Evolutionary conservation across 202 grass and related monocot species (phyloP), one percentile per base, ranked within the genome.

Genomic region (Bolboschoenoplectus hybrid): DNA sequence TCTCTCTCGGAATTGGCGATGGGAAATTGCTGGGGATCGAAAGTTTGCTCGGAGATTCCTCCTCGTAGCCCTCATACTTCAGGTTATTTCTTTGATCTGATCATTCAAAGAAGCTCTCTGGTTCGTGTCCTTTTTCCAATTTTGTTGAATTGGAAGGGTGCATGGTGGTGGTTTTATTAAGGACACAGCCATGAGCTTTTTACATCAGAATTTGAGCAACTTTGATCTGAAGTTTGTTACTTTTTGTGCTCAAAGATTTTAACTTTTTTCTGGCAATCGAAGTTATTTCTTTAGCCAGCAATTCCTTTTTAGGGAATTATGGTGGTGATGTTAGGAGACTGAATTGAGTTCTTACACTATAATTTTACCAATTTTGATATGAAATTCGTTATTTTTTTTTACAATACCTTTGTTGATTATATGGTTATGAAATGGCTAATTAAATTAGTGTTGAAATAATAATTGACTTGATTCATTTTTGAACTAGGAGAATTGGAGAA

Each of bases 21-120:
- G 94, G 94, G 94, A 46, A 96, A 96, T 82, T 96, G 91, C 69
- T 96, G 88, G 85, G 95, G 91, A 72, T 86, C 91, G 17, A 92
- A 82, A 88, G 88, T 97, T 67, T 86, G 89, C 90, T 91, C 91
- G 38, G 91, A 97, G 47, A 91, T 67, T 79, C 41, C 91, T n/a
- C 85, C 86, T 16, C 63, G 67, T 67, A 64, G 44, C 34, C 20
- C 65, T 44, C 51, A 44, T 34, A 82, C 89, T 55, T 89, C 92
- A 93, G 95, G 95, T 94, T 39, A 26, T 58, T 16, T 55, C 2
- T 2, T 63, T 51, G 1, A 52, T 87, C 62, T 76, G 73, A 16
- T 89, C 76, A 52, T 77, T 19, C n/a, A 6, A 56, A 0, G 11
- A 55, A 8, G 12, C 36, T 26, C 26, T 44, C 19, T 60, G 36